Evolutionary conservation across 371 early-diverging fungal genomes (phyloP), one percentile per base, ranked within the genome.

Genomic region (Rhizopus sp.): DNA sequence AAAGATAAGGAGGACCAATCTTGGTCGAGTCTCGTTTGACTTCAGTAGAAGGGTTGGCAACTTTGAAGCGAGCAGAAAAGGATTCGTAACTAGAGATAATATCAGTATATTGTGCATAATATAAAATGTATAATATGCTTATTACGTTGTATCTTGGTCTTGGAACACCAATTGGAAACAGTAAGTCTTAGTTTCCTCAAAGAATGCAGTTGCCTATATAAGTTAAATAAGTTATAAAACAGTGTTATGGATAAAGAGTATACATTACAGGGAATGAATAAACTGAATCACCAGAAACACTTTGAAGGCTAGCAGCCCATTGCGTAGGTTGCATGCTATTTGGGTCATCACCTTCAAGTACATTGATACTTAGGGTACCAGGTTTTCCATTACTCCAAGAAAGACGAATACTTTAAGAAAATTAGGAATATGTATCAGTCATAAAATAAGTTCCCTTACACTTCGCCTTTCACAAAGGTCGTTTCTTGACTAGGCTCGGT

Each of bases 361-460:
- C 30, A 44, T 44, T 44, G 5, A 61, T 55, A 1, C 7, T 30
- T 10, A 61, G 42, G 3, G 34, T 16, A 34, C 38, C 61, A 4
- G 41, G 17, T 4, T 50, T 3, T 50, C 61, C 61, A 31, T 61
- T 53, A 8, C 17, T 23, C 60, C 60, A 60, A 31, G 15, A 44
- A 53, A 52, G 12, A 33, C 34, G 8, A 29, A 12, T 29, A 3
- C 47, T 30, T 29, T 16, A 7, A 7, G 7, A 29, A 31, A 15
- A 29, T 38, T 7, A 17, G 13, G 16, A 7, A 7, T 16, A 33
- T 3, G 31, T 31, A 15, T 13, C 50, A 50, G 7, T 34, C 4
- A 13, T 31, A 9, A 34, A 33, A 4, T 50, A 34, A n/a, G 9
- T 1, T 15, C 17, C 15, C 38, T 51, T 51, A 51, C 51, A 4